A percentile compares a stretch with the other conserved stretches of the same genome.
These are phyloP conservation scores for Geotrichum restrictum DNA, from an alignment of 1,139 yeast genomes.

Conservation along the genomic window DNA sequence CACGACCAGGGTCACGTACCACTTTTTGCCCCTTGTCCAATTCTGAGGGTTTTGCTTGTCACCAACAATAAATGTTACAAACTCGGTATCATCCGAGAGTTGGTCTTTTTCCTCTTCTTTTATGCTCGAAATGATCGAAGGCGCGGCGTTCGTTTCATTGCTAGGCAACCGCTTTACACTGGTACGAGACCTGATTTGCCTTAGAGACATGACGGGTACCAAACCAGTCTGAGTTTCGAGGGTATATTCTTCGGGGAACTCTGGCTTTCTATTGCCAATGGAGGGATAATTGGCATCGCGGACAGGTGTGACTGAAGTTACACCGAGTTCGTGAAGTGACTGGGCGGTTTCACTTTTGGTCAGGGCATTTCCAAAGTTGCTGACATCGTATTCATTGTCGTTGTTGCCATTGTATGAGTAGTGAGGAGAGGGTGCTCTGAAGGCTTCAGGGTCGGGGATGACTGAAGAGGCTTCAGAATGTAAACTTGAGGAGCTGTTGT, in stretches of 20 bases:
- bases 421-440: slow-evolving; percentile 19
- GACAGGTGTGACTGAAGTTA: slow-evolving; percentile 49
- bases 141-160: not conserved
- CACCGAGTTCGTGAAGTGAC: slow-evolving; percentile 61
- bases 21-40: slow-evolving; percentile 58
- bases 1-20: slow-evolving; percentile 64
- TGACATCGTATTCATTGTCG: no score
- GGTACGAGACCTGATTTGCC: slow-evolving; percentile 32
- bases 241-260: slow-evolving; percentile 89
- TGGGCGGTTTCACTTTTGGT: slow-evolving; percentile 63
- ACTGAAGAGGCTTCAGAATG: not conserved
- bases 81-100: slow-evolving; percentile 46
- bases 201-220: slow-evolving; percentile 72
- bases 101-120: slow-evolving; percentile 43
- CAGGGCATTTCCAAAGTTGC: slow-evolving; percentile 33
- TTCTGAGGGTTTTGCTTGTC: slow-evolving; percentile 89
- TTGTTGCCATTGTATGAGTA: no score
- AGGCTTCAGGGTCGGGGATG: slow-evolving; percentile 6
- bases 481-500: not conserved
- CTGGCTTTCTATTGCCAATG: slow-evolving; percentile 39
- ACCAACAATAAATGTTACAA: slow-evolving; percentile 69
- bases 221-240: slow-evolving; percentile 82
- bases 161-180: not conserved
- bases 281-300: slow-evolving; percentile 59
- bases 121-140: slow-evolving; percentile 24